Evolutionary conservation across 2,329 filamentous ascomycete genomes (phyloP).

Genomic region (Phialemonium atrogriseum): DNA sequence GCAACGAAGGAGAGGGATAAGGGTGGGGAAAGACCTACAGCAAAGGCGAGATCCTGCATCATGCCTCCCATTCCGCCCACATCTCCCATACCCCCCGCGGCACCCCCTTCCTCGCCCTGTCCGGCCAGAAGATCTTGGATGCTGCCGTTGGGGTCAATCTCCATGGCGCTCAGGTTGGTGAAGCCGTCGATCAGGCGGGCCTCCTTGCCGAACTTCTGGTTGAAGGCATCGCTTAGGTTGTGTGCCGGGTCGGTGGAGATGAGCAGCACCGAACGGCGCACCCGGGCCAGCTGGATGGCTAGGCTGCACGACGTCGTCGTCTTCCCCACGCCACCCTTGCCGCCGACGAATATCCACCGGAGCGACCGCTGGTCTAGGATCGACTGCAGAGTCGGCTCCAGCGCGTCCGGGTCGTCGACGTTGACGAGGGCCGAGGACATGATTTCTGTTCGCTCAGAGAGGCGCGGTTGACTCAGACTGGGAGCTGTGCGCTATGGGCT

Average conservation of each 20-base stretch:
- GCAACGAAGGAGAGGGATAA: slow-evolving; percentile 1
- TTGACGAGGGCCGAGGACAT: slow-evolving; percentile 37
- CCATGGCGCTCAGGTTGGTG: slow-evolving; percentile 92
- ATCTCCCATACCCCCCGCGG: slow-evolving; percentile 52
- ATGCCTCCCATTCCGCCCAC: slow-evolving; percentile 77
- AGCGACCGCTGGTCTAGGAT: slow-evolving; percentile 93
- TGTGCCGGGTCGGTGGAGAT: slow-evolving; percentile 98
- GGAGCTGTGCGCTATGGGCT: background rate
- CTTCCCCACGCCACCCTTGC: slow-evolving; percentile 97
- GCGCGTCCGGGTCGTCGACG: slow-evolving; percentile 58
- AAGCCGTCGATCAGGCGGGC: slow-evolving; percentile 88
- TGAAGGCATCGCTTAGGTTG: slow-evolving; percentile 96
- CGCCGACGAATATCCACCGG: slow-evolving; percentile 98
- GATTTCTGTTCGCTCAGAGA: too few relatives aligned
- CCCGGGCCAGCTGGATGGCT: slow-evolving; percentile 92
- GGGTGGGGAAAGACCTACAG: slow-evolving; percentile 44
- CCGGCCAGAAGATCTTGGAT: slow-evolving; percentile 89
- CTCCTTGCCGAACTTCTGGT: slow-evolving; percentile 99
- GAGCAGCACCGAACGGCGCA: slow-evolving; percentile 89
- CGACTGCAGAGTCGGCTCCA: slow-evolving; percentile 89
- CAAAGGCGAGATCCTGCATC: slow-evolving; percentile 98
- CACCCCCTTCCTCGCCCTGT: slow-evolving; percentile 56
- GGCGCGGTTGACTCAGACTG: too few relatives aligned
- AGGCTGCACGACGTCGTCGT: slow-evolving; percentile 99
- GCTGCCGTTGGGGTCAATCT: slow-evolving; percentile 96